These are phyloP conservation scores for Coemansia sp. DNA, from an alignment of 192 early-diverging fungal species.

Conservation along the genomic window DNA sequence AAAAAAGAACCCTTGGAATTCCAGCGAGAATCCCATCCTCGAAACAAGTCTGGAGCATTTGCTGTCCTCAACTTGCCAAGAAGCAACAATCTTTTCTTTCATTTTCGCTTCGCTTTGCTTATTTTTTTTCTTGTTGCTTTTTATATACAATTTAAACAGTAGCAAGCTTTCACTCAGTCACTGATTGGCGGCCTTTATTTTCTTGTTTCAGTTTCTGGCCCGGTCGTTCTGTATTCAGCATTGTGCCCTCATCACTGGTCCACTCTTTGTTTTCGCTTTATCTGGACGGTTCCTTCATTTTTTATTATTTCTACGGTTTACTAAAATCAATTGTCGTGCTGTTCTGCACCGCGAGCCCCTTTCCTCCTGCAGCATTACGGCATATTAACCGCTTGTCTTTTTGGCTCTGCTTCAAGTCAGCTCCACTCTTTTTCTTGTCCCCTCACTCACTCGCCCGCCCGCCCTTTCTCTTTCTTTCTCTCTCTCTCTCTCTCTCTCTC, in stretches of 20 bases:
- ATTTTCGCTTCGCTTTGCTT: neutral
- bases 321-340: neutral
- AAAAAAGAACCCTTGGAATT: neutral
- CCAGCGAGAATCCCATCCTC: neutral
- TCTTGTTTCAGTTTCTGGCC: neutral
- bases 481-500: neutral
- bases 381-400: neutral
- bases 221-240: neutral
- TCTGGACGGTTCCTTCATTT: neutral
- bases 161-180: neutral
- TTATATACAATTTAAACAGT: neutral
- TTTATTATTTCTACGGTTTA: neutral
- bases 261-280: neutral
- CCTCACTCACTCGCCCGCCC: neutral
- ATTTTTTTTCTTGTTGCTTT: constrained; percentile 1
- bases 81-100: neutral
- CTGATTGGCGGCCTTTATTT: neutral
- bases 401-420: neutral
- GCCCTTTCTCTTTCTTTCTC: neutral
- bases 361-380: neutral
- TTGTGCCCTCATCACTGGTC: too few relatives aligned
- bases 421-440: neutral
- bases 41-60: neutral
- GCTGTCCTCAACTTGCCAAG: neutral
- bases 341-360: neutral